Evolutionary conservation across 106 monocot genomes (phyloP).

Genomic region (Dioscorea alata): DNA sequence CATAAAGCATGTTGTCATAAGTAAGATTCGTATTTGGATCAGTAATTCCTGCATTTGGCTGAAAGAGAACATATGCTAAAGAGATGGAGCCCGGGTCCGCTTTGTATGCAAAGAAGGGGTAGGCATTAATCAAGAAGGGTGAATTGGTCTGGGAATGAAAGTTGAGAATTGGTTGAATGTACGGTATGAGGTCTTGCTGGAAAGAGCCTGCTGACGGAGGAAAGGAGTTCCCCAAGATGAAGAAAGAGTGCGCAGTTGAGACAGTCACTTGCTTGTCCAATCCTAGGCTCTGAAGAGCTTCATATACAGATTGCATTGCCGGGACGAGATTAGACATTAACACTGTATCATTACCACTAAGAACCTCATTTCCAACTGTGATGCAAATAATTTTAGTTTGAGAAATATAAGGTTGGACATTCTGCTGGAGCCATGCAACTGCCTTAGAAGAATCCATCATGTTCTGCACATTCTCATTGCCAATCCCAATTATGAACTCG

Average conservation of each 20-base stretch:
- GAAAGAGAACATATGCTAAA: constrained; percentile 46
- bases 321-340: constrained; percentile 50
- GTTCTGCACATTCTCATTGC: constrained; percentile 30
- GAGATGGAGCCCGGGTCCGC: constrained; percentile 29
- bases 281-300: constrained; percentile 32
- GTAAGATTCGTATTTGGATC: constrained; percentile 45
- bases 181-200: constrained; percentile 22
- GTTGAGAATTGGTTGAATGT: constrained; percentile 48
- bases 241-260: constrained; percentile 40
- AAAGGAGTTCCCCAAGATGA: constrained; percentile 32
- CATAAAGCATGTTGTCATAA: constrained; percentile 12
- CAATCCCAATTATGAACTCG: constrained; percentile 43
- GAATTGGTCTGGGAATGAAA: constrained; percentile 42
- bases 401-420: constrained; percentile 49
- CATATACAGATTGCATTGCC: constrained; percentile 49
- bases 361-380: constrained; percentile 57
- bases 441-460: constrained; percentile 32
- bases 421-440: constrained; percentile 35
- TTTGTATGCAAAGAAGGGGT: constrained; percentile 74
- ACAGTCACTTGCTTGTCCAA: constrained; percentile 40
- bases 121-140: constrained; percentile 62
- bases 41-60: constrained; percentile 37
- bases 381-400: constrained; percentile 47
- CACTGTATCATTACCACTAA: constrained; percentile 18
- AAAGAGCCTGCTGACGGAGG: constrained; percentile 64